Conservation (phyloP, 2,329 filamentous ascomycete species). For the Scytalidium sp. region DNA sequence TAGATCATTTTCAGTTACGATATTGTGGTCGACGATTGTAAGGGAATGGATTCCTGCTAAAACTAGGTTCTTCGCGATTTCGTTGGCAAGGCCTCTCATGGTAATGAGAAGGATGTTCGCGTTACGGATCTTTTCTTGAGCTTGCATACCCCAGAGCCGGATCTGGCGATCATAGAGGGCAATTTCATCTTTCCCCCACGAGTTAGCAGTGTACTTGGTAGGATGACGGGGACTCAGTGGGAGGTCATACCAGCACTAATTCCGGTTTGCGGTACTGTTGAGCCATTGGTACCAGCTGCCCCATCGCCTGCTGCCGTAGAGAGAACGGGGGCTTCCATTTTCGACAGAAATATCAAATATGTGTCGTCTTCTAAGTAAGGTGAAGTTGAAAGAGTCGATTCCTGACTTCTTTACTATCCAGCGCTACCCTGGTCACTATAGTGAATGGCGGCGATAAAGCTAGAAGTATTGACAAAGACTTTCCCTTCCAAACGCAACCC, state of each 20-base stretch:
- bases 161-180: conserved; percentile 97
- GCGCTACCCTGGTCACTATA: too few species aligned
- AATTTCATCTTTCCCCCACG: conserved; percentile 71
- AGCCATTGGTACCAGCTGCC: neutral
- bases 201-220: neutral
- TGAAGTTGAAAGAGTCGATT: neutral
- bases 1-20: conserved; percentile 75
- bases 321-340: neutral
- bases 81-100: conserved; percentile 83
- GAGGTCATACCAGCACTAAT: conserved; percentile 33
- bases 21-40: conserved; percentile 78
- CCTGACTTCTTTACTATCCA: too few species aligned
- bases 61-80: conserved; percentile 96
- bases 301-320: neutral
- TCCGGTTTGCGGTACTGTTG: conserved; percentile 13
- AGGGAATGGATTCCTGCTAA: conserved; percentile 88
- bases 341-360: neutral
- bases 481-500: neutral
- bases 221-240: neutral
- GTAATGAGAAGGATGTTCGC: conserved; percentile 89
- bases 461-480: neutral
- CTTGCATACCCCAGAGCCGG: conserved; percentile 92
- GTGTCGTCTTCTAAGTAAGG: neutral
- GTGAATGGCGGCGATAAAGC: neutral
- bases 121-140: conserved; percentile 86